Percentiles rank a stretch among this genome's conserved stretches.
Evolutionary conservation across 495 filamentous ascomycete species (phyloP).

Genomic region (Penicillium dipodomyicola): DNA sequence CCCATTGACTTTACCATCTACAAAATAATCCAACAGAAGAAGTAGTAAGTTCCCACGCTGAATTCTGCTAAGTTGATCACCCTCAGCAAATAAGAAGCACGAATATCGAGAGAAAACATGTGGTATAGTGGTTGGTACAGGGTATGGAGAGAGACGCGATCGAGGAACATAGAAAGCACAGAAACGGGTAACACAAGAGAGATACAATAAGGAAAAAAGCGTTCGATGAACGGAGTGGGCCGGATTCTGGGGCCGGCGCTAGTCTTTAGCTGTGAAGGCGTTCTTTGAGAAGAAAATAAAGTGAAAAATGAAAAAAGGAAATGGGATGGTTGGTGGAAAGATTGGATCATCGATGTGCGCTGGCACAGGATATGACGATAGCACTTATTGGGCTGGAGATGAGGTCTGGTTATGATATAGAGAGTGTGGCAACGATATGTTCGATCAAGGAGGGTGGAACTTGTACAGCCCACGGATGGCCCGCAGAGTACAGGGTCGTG

Average conservation of each 20-base stretch:
- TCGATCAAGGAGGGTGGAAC: conserved; percentile 8
- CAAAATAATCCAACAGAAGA: not conserved
- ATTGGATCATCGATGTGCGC: conserved; percentile 3
- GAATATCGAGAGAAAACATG: conserved; percentile 20
- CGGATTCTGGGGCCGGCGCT: not conserved
- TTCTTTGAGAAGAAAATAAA: not conserved
- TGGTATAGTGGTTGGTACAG: conserved; percentile 38
- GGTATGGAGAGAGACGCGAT: conserved; percentile 23
- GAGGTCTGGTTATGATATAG: conserved; percentile 8
- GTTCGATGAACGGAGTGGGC: conserved; percentile 9
- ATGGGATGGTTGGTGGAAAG: conserved; percentile 5
- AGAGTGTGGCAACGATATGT: conserved; percentile 5
- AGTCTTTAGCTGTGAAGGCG: not conserved
- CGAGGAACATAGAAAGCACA: conserved; percentile 5
- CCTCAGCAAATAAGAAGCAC: conserved; percentile 11
- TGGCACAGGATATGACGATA: conserved; percentile 1
- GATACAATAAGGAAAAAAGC: conserved; percentile 11
- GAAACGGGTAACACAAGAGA: conserved; percentile 21
- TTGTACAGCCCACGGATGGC: not conserved
- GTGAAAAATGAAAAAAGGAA: conserved; percentile 1
- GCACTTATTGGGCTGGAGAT: conserved; percentile 1
- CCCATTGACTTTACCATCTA: not conserved
- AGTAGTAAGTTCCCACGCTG: conserved; percentile 8
- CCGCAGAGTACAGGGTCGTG: conserved; percentile 18
- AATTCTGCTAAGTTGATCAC: conserved; percentile 17